Percentiles rank a stretch among this genome's conserved stretches.
These are phyloP conservation scores for Trichoderma sp. DNA, from an alignment of 2,329 filamentous ascomycete species.

Conservation along the genomic window DNA sequence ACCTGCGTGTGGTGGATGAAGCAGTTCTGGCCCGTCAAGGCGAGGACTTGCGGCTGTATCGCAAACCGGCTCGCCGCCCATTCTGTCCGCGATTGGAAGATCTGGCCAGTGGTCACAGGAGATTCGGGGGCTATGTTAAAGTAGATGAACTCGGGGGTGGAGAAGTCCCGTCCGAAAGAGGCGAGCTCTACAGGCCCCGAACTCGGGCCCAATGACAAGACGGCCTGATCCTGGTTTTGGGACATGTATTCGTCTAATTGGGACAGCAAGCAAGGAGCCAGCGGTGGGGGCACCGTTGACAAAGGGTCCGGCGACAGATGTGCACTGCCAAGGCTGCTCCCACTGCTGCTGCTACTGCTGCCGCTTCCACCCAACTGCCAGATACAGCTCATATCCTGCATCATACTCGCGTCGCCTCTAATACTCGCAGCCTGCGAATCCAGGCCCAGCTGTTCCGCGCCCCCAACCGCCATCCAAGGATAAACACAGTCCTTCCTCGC, in stretches of 20 bases:
- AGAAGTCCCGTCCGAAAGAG: not conserved
- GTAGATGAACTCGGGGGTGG: constrained; percentile 4
- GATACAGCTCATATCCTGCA: not conserved
- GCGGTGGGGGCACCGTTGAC: not conserved
- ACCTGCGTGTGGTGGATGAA: constrained; percentile 14
- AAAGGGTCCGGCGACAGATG: not conserved
- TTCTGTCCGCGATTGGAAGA: constrained; percentile 3
- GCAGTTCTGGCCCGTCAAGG: constrained; percentile 8
- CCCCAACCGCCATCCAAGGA: constrained; percentile 4
- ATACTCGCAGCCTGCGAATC: not conserved
- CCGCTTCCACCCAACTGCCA: not conserved
- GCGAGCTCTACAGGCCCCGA: not conserved
- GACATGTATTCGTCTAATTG: constrained; percentile 5
- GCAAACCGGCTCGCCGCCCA: not conserved
- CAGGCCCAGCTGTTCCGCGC: not conserved
- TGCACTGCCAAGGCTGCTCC: not conserved
- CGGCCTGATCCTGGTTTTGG: not conserved
- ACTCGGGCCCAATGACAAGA: constrained; percentile 2
- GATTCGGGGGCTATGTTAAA: not conserved
- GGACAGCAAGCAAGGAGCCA: constrained; percentile 7
- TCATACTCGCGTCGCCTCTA: not conserved
- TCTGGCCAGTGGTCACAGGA: not conserved
- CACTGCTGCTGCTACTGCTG: not conserved
- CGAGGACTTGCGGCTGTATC: constrained; percentile 8
- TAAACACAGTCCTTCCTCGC: not conserved